phyloP scores from a whole-genome alignment of 768 basidiomycete genomes.

The Ramaria sp. region DNA sequence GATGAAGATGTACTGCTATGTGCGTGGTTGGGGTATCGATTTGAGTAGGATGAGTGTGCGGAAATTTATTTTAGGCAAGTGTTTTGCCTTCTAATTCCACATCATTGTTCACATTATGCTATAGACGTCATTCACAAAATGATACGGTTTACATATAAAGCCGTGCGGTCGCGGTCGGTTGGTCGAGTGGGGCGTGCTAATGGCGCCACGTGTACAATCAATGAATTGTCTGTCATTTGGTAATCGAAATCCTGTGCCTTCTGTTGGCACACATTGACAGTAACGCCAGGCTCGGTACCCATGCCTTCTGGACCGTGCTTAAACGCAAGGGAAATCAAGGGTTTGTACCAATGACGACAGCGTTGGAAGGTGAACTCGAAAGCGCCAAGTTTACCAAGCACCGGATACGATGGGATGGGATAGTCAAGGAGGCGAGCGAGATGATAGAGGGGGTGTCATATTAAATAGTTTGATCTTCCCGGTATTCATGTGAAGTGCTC shows the following conservation, averaged over 20 bases:
- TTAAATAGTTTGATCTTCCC: no score
- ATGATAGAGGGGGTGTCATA: slow-evolving; percentile 7
- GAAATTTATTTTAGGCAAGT: slow-evolving; percentile 46
- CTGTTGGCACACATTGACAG: not conserved
- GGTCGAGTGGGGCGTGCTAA: slow-evolving; percentile 28
- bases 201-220: slow-evolving; percentile 31
- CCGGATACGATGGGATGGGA: slow-evolving; percentile 30
- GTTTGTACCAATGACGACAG: slow-evolving; percentile 37
- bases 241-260: slow-evolving; percentile 19
- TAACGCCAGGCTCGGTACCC: slow-evolving; percentile 57
- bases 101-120: not conserved
- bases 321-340: slow-evolving; percentile 32
- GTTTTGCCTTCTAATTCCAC: not conserved
- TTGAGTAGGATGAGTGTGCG: slow-evolving; percentile 26
- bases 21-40: slow-evolving; percentile 45
- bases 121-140: slow-evolving; percentile 54
- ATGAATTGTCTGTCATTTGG: slow-evolving; percentile 50
- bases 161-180: slow-evolving; percentile 35
- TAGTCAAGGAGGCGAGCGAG: slow-evolving; percentile 37
- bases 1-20: slow-evolving; percentile 80
- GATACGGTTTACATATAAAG: slow-evolving; percentile 43
- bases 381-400: slow-evolving; percentile 33
- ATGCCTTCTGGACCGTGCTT: slow-evolving; percentile 66
- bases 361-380: slow-evolving; percentile 39
- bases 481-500: no score